Conservation (phyloP, 441 rosid genomes). For the Pelargonium fulgidum region DNA sequence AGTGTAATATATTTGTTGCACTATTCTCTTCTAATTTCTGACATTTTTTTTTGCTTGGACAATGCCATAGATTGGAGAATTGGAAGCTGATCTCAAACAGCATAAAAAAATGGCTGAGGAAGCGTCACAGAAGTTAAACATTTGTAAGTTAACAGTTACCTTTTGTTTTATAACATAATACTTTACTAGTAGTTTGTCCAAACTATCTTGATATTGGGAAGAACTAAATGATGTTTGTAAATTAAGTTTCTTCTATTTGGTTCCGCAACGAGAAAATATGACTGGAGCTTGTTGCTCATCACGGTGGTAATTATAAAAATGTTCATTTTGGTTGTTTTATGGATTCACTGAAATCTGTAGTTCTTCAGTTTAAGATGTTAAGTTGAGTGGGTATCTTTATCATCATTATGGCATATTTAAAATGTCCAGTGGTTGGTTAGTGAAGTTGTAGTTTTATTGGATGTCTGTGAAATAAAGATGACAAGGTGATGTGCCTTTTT, state of each 20-base stretch:
- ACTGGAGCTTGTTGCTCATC: neutral
- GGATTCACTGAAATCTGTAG: neutral
- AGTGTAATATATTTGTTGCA: slow-evolving; percentile 1
- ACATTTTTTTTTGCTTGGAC: slow-evolving; percentile 5
- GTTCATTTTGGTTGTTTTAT: neutral
- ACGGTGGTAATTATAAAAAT: neutral
- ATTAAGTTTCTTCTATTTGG: neutral
- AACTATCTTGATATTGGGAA: neutral
- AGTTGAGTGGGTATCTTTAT: neutral
- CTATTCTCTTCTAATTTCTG: slow-evolving; percentile 12
- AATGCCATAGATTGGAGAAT: slow-evolving; percentile 52
- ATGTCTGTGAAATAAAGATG: neutral
- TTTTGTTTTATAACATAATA: slow-evolving; percentile 1
- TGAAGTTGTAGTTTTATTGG: neutral
- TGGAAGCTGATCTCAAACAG: slow-evolving; percentile 62
- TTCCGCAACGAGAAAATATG: neutral
- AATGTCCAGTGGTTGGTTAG: neutral
- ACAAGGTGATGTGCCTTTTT: neutral
- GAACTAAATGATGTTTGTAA: neutral
- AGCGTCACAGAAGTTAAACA: slow-evolving; percentile 44
- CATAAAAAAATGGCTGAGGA: slow-evolving; percentile 59
- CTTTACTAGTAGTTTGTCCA: slow-evolving; percentile 15
- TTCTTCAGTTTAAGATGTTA: neutral
- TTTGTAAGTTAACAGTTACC: slow-evolving; percentile 40
- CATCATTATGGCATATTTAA: neutral